These are phyloP conservation scores for Mycena chlorophos DNA, from an alignment of 768 basidiomycete genomes.

Conservation along the genomic window DNA sequence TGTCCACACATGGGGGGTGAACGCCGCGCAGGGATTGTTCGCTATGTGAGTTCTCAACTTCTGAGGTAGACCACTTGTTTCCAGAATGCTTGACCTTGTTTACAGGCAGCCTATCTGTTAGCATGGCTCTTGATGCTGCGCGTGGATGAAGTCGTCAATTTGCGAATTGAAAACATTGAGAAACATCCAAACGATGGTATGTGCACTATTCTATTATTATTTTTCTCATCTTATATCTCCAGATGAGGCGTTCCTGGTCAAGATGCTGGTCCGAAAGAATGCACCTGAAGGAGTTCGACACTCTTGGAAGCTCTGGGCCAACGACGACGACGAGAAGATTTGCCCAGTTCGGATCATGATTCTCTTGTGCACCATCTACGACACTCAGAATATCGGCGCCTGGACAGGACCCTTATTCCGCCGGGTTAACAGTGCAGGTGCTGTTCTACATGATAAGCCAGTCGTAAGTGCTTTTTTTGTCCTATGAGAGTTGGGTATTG, in stretches of 20 bases:
- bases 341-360: constrained; percentile 22
- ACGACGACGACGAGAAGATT: constrained; percentile 20
- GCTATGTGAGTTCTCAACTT: constrained; percentile 1
- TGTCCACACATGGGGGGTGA: not conserved
- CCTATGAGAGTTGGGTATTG: not conserved
- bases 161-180: constrained; percentile 19
- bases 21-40: not conserved
- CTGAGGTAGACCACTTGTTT: not conserved
- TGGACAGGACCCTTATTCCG: constrained; percentile 16
- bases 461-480: not conserved
- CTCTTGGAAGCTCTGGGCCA: constrained; percentile 19
- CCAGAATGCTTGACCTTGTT: not conserved
- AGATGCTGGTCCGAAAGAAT: constrained; percentile 13
- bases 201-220: not conserved
- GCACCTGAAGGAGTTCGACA: constrained; percentile 21
- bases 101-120: constrained; percentile 3
- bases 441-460: not conserved
- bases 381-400: not conserved
- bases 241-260: constrained; percentile 1
- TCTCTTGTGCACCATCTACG: constrained; percentile 13
- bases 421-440: constrained; percentile 1
- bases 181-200: constrained; percentile 5
- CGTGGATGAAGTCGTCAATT: constrained; percentile 18
- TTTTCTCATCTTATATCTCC: not conserved
- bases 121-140: constrained; percentile 21